A percentile compares a stretch with the other conserved stretches of the same genome.
Conservation (phyloP, 306 rosid species). For the Rosa persica region DNA sequence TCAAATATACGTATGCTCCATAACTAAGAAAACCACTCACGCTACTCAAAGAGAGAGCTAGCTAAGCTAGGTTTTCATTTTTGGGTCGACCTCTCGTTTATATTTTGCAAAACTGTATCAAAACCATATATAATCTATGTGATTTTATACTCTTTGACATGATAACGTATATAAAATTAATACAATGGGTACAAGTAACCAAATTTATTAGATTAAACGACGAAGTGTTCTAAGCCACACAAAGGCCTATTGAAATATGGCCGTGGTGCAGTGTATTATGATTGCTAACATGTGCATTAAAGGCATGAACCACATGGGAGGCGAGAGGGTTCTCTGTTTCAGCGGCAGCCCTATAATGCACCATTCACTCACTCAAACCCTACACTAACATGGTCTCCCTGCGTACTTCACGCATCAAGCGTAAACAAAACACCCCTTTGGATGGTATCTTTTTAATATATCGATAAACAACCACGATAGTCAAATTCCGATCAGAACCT, state of each 20-base stretch:
- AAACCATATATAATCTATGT: background rate
- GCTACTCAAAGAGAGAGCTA: background rate
- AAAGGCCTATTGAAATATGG: constrained; percentile 29
- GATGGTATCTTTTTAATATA: too few species aligned
- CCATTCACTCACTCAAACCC: constrained; percentile 3
- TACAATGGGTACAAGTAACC: constrained; percentile 11
- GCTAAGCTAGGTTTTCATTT: background rate
- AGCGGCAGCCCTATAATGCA: constrained; percentile 1
- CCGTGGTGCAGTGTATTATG: constrained; percentile 34
- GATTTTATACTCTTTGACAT: background rate
- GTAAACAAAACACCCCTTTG: background rate
- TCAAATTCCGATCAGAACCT: background rate
- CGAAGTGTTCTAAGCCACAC: constrained; percentile 28
- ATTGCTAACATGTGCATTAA: constrained; percentile 61
- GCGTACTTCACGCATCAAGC: background rate
- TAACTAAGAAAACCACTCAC: background rate
- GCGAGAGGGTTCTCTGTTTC: background rate
- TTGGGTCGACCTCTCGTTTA: background rate
- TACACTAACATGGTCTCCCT: background rate
- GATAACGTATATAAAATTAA: background rate
- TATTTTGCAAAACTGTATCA: background rate
- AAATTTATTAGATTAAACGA: background rate
- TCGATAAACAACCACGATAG: background rate
- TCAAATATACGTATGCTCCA: background rate
- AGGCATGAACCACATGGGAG: constrained; percentile 59